A percentile compares a stretch with the other conserved stretches of the same genome.
phyloP scores from a whole-genome alignment of 805 yeast species.

The Candida pseudofarinosa region DNA sequence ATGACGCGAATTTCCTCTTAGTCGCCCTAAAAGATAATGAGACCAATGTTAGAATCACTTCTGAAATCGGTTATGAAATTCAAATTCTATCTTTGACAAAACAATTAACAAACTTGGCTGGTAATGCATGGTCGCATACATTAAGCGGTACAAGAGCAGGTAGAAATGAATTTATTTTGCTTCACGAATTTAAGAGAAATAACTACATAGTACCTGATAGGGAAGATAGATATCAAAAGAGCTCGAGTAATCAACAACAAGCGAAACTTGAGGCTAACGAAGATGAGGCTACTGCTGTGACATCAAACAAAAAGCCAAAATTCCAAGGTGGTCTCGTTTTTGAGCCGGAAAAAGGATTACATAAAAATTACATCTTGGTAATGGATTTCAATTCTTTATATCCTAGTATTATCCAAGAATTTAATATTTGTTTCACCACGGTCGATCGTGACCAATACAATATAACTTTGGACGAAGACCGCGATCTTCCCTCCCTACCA shows the following conservation, averaged over 20 bases:
- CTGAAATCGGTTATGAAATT: conserved; percentile 73
- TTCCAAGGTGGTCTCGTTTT: conserved; percentile 92
- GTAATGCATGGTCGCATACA: conserved; percentile 96
- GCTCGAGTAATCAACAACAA: conserved; percentile 31
- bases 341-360: conserved; percentile 94
- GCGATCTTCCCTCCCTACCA: conserved; percentile 67
- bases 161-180: conserved; percentile 85
- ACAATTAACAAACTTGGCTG: conserved; percentile 89
- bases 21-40: conserved; percentile 70
- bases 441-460: conserved; percentile 63
- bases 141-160: conserved; percentile 94
- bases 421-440: conserved; percentile 94
- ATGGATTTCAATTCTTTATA: conserved; percentile 98
- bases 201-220: conserved; percentile 88
- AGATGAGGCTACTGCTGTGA: conserved; percentile 46
- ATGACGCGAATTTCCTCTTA: conserved; percentile 62
- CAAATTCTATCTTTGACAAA: conserved; percentile 87
- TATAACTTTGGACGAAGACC: conserved; percentile 45
- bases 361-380: conserved; percentile 81
- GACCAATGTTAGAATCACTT: conserved; percentile 62
- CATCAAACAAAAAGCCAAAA: conserved; percentile 63
- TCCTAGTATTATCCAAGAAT: conserved; percentile 96
- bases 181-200: conserved; percentile 83
- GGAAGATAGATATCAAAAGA: conserved; percentile 42
- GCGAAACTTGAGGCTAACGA: conserved; percentile 29